Evolutionary conservation across 179 eudicot species (phyloP).

Genomic region (Vitellaria paradoxa): DNA sequence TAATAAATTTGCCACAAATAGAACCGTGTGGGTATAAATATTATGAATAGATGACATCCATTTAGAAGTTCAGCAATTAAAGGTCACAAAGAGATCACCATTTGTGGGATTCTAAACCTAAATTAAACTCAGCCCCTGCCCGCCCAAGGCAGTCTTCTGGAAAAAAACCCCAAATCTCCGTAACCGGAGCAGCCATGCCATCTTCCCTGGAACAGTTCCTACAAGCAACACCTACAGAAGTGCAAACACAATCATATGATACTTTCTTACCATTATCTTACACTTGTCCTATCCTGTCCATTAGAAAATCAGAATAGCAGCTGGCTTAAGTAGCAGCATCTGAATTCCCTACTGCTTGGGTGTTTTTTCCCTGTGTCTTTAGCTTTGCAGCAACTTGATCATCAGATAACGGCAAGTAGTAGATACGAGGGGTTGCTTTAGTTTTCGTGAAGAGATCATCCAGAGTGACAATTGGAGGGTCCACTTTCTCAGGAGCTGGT

Average conservation of each 20-base stretch:
- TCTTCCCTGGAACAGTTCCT: conserved; percentile 16
- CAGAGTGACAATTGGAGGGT: conserved; percentile 74
- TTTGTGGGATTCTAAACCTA: conserved; percentile 1
- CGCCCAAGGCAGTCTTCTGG: no score
- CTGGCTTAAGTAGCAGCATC: conserved; percentile 22
- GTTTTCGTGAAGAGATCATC: conserved; percentile 94
- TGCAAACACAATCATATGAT: conserved; percentile 48
- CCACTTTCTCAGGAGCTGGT: conserved; percentile 59
- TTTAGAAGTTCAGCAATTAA: background rate
- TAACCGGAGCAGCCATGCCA: conserved; percentile 25
- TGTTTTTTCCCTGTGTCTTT: conserved; percentile 39
- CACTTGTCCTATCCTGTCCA: conserved; percentile 28
- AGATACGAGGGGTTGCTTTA: conserved; percentile 81
- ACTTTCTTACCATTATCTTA: conserved; percentile 34
- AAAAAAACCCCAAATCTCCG: conserved; percentile 6
- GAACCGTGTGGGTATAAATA: no score
- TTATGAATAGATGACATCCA: background rate
- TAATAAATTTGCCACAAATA: no score
- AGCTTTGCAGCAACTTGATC: conserved; percentile 67
- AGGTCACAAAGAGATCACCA: background rate
- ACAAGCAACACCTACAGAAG: conserved; percentile 55
- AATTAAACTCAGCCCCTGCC: conserved; percentile 17
- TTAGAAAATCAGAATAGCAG: conserved; percentile 27
- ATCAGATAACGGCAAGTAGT: conserved; percentile 80
- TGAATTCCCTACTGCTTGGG: conserved; percentile 39